phyloP scores from a whole-genome alignment of 1,284 basidiomycete species.

The Pulveroboletus sp. region DNA sequence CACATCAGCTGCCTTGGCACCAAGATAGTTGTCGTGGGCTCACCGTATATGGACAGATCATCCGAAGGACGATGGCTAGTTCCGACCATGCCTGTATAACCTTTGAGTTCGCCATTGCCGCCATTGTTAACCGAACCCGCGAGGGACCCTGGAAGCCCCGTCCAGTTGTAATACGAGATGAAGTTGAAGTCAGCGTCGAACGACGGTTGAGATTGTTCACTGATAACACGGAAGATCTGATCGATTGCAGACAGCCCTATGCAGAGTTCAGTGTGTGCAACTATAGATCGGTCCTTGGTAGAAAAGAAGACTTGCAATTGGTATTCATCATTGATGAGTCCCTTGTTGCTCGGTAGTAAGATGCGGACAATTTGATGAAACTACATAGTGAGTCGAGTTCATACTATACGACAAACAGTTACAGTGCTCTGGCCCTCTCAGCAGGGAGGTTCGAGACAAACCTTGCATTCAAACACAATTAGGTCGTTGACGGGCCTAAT shows the following conservation, averaged over 20 bases:
- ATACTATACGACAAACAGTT: conserved; percentile 46
- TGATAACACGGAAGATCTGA: conserved; percentile 73
- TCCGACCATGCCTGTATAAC: conserved; percentile 64
- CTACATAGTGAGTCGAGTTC: conserved; percentile 75
- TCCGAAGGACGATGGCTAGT: conserved; percentile 79
- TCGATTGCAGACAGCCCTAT: conserved; percentile 69
- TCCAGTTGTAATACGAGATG: conserved; percentile 79
- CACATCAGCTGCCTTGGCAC: background rate
- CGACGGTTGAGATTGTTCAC: conserved; percentile 72
- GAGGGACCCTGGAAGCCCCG: conserved; percentile 60
- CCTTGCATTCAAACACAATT: conserved; percentile 80
- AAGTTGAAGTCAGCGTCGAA: conserved; percentile 72
- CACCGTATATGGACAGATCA: conserved; percentile 68
- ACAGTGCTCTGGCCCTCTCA: background rate
- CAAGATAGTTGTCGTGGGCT: conserved; percentile 16
- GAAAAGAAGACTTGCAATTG: conserved; percentile 49
- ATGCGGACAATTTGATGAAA: conserved; percentile 74
- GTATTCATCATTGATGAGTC: conserved; percentile 71
- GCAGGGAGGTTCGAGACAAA: conserved; percentile 23
- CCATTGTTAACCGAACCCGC: conserved; percentile 61
- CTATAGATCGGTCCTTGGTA: background rate
- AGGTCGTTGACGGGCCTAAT: conserved; percentile 63
- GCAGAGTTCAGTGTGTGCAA: background rate
- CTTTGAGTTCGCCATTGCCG: conserved; percentile 71
- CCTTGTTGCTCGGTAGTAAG: conserved; percentile 68